Evolutionary conservation across 2,329 filamentous ascomycete species (phyloP).

Genomic region (Xylariaceae sp.): DNA sequence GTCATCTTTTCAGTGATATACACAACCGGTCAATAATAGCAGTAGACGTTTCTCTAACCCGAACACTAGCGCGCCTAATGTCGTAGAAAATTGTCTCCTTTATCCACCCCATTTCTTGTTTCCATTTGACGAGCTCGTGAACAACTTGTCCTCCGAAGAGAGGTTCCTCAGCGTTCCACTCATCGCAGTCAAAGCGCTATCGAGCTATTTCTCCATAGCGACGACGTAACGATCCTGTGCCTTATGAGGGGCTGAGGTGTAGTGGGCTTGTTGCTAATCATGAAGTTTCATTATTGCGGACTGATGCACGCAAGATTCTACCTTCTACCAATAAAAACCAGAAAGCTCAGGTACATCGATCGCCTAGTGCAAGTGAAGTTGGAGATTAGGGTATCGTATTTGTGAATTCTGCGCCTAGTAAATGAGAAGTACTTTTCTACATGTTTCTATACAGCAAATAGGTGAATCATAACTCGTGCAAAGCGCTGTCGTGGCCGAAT

Average conservation of each 20-base stretch:
- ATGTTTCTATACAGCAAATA: not conserved
- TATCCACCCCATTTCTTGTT: conserved; percentile 15
- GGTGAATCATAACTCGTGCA: not conserved
- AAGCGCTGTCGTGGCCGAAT: not conserved
- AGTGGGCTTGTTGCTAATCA: no score
- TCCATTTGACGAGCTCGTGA: conserved; percentile 26
- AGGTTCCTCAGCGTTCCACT: conserved; percentile 30
- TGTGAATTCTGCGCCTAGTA: no score
- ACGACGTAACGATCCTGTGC: conserved; percentile 4
- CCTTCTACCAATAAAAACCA: no score
- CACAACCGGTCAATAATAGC: not conserved
- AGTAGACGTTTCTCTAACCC: conserved; percentile 11
- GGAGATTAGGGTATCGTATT: no score
- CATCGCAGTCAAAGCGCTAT: conserved; percentile 18
- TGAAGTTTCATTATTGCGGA: no score
- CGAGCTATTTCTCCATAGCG: conserved; percentile 4
- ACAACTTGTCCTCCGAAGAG: conserved; percentile 30
- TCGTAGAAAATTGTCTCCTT: not conserved
- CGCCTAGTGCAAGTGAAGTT: no score
- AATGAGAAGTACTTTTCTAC: no score
- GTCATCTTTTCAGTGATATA: not conserved
- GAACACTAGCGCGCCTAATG: not conserved
- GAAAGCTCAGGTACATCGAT: no score
- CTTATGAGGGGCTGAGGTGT: not conserved
- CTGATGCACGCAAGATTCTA: no score